Base-by-base conservation (phyloP, 139 green algal species). In the Chlorella vulgaris region DNA sequence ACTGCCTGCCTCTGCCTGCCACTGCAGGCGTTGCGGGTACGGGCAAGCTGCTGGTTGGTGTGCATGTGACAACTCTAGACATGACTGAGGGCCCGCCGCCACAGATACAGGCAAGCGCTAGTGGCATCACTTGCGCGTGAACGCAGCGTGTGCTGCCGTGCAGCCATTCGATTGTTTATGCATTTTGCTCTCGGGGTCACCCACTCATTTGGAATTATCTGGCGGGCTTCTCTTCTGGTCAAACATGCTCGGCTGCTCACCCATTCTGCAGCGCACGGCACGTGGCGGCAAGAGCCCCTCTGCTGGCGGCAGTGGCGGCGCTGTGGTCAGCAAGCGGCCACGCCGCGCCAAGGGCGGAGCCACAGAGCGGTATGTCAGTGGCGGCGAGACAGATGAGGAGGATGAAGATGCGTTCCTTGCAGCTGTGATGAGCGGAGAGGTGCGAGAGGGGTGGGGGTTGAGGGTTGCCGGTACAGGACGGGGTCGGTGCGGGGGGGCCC, bases 61-160 rank as follows among this genome's bases (percentile, higher is more conserved):
- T 85, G 33, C 84, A 88, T 42, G 84, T 88, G 0, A 83, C 84
- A 3, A 85, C 79, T 3, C 58, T 85, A 26, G 73, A 85, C 18
- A 80, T 88, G 78, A 66, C 26, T 5, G 79, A 53, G 3, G 78
- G 68, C 29, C 60, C 70, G 69, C 36, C 79, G 7, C 42, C 50
- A 2, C 73, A 50, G 50, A 65, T 79, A 1, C 73, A 79, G 73
- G 73, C 24, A 28, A 22, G 7, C 29, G 29, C 13, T 31, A 18
- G 35, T 69, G 62, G 38, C 33, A 58, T 58, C n/a, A n/a, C n/a
- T n/a, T n/a, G n/a, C n/a, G n/a, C n/a, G n/a, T n/a, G n/a, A n/a
- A n/a, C n/a, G n/a, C n/a, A n/a, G n/a, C n/a, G n/a, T n/a, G n/a
- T n/a, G n/a, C n/a, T n/a, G n/a, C n/a, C n/a, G n/a, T n/a, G n/a